These are phyloP conservation scores for Fusarium stilboides DNA, from an alignment of 2,329 filamentous ascomycete species.

Conservation along the genomic window DNA sequence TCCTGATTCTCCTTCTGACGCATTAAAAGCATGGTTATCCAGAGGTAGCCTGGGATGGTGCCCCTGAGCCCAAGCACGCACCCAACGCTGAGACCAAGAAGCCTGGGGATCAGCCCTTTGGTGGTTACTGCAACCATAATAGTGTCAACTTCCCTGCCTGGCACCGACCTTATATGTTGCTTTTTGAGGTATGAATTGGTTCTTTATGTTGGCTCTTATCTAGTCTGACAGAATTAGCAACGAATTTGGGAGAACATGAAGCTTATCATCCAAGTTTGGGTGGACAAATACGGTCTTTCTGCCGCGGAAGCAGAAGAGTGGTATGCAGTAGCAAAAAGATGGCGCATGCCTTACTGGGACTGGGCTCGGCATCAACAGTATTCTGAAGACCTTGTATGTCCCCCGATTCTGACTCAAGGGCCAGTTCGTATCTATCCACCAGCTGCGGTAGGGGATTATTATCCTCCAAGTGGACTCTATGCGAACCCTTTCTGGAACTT, in stretches of 20 bases:
- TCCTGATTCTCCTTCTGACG: no score
- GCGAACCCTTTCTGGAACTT: neutral
- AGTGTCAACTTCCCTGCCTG: constrained; percentile 30
- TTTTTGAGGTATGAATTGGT: constrained; percentile 18
- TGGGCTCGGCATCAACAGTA: constrained; percentile 1
- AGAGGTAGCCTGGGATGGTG: constrained; percentile 18
- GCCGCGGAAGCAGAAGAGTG: neutral
- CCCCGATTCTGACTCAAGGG: neutral
- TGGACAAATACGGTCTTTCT: accelerated
- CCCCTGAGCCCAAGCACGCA: neutral
- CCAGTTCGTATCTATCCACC: neutral
- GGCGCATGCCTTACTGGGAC: constrained; percentile 17
- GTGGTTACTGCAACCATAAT: constrained; percentile 33
- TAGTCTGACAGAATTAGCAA: constrained; percentile 15
- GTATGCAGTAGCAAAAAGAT: neutral
- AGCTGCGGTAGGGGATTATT: neutral
- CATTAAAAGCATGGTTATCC: constrained; percentile 39
- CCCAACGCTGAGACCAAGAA: accelerated
- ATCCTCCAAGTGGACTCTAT: neutral
- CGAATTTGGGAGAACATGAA: constrained; percentile 10
- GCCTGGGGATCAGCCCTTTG: constrained; percentile 15
- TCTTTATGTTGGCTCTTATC: accelerated
- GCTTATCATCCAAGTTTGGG: neutral
- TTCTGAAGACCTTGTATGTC: neutral
- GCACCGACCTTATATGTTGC: constrained; percentile 29